Evolutionary conservation across 768 basidiomycete species (phyloP), one percentile per base, ranked within the genome.

Genomic region (Tulasnella sp.): DNA sequence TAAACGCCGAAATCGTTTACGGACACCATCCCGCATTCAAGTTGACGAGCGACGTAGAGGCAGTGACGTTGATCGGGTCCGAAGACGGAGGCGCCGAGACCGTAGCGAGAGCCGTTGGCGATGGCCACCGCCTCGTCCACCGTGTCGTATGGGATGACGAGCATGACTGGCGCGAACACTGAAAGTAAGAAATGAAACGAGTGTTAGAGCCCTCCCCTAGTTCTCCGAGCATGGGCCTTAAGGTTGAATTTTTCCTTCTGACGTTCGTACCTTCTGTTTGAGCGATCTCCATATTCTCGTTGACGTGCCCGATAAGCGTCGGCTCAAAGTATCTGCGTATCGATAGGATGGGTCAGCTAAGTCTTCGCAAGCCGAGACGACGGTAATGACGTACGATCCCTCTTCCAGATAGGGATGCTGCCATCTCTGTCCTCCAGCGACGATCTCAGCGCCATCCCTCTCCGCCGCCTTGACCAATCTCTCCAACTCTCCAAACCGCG

Each of bases 1-100:
- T 83, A 91, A 7, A 86, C 84, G 11, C 80, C 92, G 68, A 91
- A 96, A 73, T 98, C 96, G 65, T 98, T 98, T 62, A 96, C 77
- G 19, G 92, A 84, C 2, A 98, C 94, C 96, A 99, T 98, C 48
- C 94, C 94, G 65, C 91, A 93, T 53, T 94, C 82, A 52, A 99
- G 73, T 49, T 75, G 73, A 64, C 82, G 82, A 27, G 92, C 92
- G 21, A 98, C 85, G 49, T 84, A 74, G 54, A 89, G 64, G 66
- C 90, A 92, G 44, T 85, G 73, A 42, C 79, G 77, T 68, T 86
- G 85, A 67, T 88, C 81, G 9, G 85, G 85, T 8, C 96, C 96
- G 68, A 93, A 99, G 19, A 99, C 90, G 56, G 88, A 89, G 1
- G 93, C 92, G 19, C 93, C 94, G 27, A 99, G 82, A 11, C 88